Percentiles rank a stretch among this genome's conserved stretches.
These are phyloP conservation scores for Ustilago loliicola DNA, from an alignment of 1,284 basidiomycete genomes.

Conservation along the genomic window DNA sequence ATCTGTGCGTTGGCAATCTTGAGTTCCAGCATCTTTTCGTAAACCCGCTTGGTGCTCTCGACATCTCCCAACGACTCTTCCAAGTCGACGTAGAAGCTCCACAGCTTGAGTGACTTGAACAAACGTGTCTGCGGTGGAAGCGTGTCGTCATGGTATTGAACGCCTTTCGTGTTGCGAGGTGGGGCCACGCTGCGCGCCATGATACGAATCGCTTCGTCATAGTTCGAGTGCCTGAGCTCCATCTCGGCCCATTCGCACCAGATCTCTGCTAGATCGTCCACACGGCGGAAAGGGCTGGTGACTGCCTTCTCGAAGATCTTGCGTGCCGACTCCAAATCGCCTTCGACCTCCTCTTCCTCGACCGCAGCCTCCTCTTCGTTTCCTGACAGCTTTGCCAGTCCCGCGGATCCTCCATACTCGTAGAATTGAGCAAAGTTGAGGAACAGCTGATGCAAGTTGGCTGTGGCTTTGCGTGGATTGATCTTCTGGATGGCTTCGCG, in stretches of 20 bases:
- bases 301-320: constrained; percentile 93
- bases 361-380: constrained; percentile 76
- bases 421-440: constrained; percentile 98
- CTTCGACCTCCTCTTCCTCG: constrained; percentile 75
- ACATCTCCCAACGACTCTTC: constrained; percentile 96
- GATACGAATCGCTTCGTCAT: constrained; percentile 91
- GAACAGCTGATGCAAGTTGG: constrained; percentile 90
- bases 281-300: constrained; percentile 91
- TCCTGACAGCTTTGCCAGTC: constrained; percentile 72
- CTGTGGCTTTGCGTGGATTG: constrained; percentile 88
- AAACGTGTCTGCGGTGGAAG: constrained; percentile 88
- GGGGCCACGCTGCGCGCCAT: constrained; percentile 92
- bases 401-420: constrained; percentile 83
- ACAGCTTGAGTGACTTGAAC: constrained; percentile 97
- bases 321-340: constrained; percentile 85
- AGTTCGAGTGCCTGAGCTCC: constrained; percentile 95
- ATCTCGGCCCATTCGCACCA: constrained; percentile 99
- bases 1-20: constrained; percentile 96
- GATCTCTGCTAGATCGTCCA: constrained; percentile 96
- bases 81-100: constrained; percentile 98
- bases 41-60: constrained; percentile 90
- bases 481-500: constrained; percentile 89
- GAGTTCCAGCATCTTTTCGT: constrained; percentile 96
- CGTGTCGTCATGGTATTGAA: constrained; percentile 95
- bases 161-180: constrained; percentile 83